These are phyloP conservation scores for Gyrodon lividus DNA, from an alignment of 768 basidiomycete species.

Conservation along the genomic window DNA sequence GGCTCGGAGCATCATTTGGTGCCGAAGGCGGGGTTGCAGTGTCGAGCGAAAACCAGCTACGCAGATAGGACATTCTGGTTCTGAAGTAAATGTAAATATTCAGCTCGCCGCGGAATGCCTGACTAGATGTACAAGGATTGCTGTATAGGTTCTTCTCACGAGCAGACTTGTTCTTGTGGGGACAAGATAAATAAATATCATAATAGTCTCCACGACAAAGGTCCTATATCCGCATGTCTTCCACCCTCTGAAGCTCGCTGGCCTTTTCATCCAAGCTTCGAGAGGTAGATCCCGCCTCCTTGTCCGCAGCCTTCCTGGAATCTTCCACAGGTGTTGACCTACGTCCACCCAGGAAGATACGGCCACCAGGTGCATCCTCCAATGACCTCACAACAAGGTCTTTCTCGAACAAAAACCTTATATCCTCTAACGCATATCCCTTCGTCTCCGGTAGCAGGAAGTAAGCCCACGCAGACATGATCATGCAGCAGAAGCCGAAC, in stretches of 20 bases:
- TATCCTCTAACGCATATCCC: constrained; percentile 39
- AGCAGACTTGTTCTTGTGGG: too few species aligned
- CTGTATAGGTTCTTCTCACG: too few species aligned
- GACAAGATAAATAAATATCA: too few species aligned
- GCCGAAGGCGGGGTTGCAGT: constrained; percentile 10
- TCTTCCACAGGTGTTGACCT: constrained; percentile 30
- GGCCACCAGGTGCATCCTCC: constrained; percentile 35
- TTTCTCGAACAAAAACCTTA: constrained; percentile 37
- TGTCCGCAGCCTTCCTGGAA: constrained; percentile 12
- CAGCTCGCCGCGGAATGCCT: not conserved
- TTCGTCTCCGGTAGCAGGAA: constrained; percentile 42
- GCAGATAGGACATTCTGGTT: constrained; percentile 47
- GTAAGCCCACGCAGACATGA: constrained; percentile 37
- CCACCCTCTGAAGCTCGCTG: not conserved
- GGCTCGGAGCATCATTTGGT: not conserved
- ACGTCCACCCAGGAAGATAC: constrained; percentile 26
- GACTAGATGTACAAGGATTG: not conserved
- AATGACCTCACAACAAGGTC: constrained; percentile 33
- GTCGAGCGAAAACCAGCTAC: constrained; percentile 51
- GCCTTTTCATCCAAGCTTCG: not conserved
- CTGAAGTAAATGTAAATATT: not conserved
- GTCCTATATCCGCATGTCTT: not conserved
- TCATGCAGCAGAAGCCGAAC: constrained; percentile 32
- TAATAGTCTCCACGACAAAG: too few species aligned
- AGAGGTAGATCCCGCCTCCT: not conserved